phyloP scores from a whole-genome alignment of 2,329 filamentous ascomycete species.

The Hypocreales sp. region DNA sequence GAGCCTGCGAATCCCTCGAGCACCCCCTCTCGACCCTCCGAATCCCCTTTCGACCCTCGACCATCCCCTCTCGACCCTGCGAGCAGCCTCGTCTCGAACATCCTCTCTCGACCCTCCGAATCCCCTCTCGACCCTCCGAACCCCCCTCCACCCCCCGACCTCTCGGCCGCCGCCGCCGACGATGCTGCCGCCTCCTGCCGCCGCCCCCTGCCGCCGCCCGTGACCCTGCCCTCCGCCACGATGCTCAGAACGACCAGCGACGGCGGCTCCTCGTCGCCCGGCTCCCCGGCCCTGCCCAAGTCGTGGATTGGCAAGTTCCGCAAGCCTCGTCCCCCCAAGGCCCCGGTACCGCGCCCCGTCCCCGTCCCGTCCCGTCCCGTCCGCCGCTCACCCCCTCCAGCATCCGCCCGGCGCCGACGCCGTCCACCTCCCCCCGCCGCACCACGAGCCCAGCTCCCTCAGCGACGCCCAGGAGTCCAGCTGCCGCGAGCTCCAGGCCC shows the following conservation, averaged over 20 bases:
- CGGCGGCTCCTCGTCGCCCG: conserved; percentile 7
- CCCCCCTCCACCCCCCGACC: background rate
- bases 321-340: no score
- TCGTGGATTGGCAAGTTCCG: no score
- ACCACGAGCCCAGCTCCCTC: conserved; percentile 9
- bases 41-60: background rate
- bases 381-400: conserved; percentile 1
- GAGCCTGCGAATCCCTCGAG: background rate
- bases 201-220: no score
- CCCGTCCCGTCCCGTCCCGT: conserved; percentile 2
- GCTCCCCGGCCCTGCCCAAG: conserved; percentile 5
- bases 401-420: conserved; percentile 12
- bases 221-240: no score
- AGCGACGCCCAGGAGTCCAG: conserved; percentile 16
- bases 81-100: conserved; percentile 1
- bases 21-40: background rate
- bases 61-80: background rate
- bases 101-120: background rate
- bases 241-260: conserved; percentile 16
- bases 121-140: background rate
- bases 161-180: conserved; percentile 3
- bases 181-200: no score
- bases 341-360: no score
- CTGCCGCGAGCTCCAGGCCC: conserved; percentile 17
- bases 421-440: conserved; percentile 10